These are phyloP conservation scores for Hyaloscypha variabilis DNA, from an alignment of 495 filamentous ascomycete species.

Conservation along the genomic window DNA sequence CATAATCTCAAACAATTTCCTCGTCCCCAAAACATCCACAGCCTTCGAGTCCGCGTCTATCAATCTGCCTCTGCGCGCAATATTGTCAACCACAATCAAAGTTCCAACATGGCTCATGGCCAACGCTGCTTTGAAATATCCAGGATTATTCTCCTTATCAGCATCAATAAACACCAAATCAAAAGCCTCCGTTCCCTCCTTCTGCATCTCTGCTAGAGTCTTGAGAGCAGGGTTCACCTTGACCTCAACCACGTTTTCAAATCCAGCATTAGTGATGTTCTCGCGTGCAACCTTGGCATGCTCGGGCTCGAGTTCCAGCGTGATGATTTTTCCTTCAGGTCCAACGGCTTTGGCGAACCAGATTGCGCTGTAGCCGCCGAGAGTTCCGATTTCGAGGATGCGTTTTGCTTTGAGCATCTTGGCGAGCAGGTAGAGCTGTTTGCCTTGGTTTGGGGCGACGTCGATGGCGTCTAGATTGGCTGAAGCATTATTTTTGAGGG, in stretches of 20 bases:
- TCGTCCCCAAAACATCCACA: slow-evolving; percentile 8
- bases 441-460: slow-evolving; percentile 24
- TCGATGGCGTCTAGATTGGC: slow-evolving; percentile 17
- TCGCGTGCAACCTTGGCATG: slow-evolving; percentile 14
- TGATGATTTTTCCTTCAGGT: slow-evolving; percentile 21
- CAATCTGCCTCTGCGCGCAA: slow-evolving; percentile 16
- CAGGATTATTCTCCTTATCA: slow-evolving; percentile 26
- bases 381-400: slow-evolving; percentile 26
- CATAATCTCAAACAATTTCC: slow-evolving; percentile 22
- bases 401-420: slow-evolving; percentile 23
- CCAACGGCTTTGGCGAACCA: slow-evolving; percentile 27
- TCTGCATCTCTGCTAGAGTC: slow-evolving; percentile 16
- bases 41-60: background rate
- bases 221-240: slow-evolving; percentile 19
- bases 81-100: slow-evolving; percentile 27
- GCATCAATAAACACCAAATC: slow-evolving; percentile 30
- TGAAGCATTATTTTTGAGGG: slow-evolving; percentile 17
- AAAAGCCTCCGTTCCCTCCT: slow-evolving; percentile 17
- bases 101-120: slow-evolving; percentile 14
- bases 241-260: slow-evolving; percentile 20
- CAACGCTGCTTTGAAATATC: slow-evolving; percentile 18
- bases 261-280: slow-evolving; percentile 26
- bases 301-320: slow-evolving; percentile 17
- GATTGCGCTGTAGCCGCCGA: slow-evolving; percentile 26
- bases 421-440: slow-evolving; percentile 22